Conservation (phyloP, 352 stramenopile species). For the Pythium aquatile region DNA sequence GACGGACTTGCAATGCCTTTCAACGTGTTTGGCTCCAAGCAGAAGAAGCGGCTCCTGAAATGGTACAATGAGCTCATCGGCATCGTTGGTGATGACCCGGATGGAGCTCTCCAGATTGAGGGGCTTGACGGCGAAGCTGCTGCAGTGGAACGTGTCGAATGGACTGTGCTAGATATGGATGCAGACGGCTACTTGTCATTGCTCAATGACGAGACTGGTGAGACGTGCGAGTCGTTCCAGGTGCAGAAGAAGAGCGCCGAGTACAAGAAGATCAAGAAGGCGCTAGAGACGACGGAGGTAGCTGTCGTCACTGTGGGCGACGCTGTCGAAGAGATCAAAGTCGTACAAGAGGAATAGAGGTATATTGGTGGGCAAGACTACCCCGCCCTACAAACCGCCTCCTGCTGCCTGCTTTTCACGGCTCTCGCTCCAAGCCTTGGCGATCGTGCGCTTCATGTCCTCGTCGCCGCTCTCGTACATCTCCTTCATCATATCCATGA, state of each 20-base stretch:
- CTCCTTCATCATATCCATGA: conserved; percentile 93
- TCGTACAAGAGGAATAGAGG: conserved; percentile 6
- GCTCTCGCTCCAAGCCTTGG: conserved; percentile 86
- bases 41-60: conserved; percentile 82
- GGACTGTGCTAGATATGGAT: conserved; percentile 73
- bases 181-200: conserved; percentile 75
- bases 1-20: conserved; percentile 84
- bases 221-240: conserved; percentile 67
- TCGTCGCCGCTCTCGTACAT: conserved; percentile 89
- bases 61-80: conserved; percentile 84
- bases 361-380: neutral
- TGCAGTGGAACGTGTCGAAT: conserved; percentile 32
- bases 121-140: conserved; percentile 17
- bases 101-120: conserved; percentile 30
- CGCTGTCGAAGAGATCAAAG: conserved; percentile 22
- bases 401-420: conserved; percentile 53
- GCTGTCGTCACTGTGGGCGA: conserved; percentile 53
- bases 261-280: conserved; percentile 71
- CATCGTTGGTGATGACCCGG: conserved; percentile 46
- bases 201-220: conserved; percentile 59
- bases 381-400: neutral
- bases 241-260: conserved; percentile 65
- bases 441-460: conserved; percentile 89
- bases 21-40: conserved; percentile 74
- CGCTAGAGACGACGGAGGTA: conserved; percentile 54